Conservation (phyloP, 257 asterid species). For the Ballota nigra region DNA sequence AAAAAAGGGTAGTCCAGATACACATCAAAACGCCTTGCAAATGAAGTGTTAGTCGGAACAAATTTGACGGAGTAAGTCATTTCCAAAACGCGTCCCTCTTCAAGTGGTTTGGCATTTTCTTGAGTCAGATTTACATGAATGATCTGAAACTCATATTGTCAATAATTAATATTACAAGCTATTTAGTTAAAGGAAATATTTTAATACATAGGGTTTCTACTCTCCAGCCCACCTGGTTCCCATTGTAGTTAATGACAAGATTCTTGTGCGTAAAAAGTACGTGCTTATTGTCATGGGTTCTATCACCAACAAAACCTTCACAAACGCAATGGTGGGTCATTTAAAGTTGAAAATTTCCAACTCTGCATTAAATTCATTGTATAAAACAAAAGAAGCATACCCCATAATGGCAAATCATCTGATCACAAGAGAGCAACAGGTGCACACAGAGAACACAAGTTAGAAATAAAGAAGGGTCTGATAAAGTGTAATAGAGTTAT, state of each 20-base stretch:
- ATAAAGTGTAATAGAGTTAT: background rate
- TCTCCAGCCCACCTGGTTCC: conserved; percentile 46
- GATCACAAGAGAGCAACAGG: conserved; percentile 31
- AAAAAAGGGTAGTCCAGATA: conserved; percentile 82
- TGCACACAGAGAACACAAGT: conserved; percentile 29
- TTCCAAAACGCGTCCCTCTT: conserved; percentile 55
- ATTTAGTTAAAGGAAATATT: background rate
- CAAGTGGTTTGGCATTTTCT: conserved; percentile 57
- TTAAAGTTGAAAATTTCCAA: conserved; percentile 11
- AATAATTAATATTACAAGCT: background rate
- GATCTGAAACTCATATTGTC: conserved; percentile 43
- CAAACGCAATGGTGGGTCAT: conserved; percentile 4
- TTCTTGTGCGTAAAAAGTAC: conserved; percentile 64
- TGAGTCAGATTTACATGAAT: conserved; percentile 72
- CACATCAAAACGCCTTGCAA: conserved; percentile 72
- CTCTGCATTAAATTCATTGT: conserved; percentile 6
- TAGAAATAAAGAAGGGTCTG: conserved; percentile 21
- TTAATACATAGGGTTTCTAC: background rate
- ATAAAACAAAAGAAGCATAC: conserved; percentile 34
- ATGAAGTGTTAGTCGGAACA: conserved; percentile 56
- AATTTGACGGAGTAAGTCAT: conserved; percentile 84
- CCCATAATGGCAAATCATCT: conserved; percentile 87
- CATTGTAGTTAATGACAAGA: conserved; percentile 61
- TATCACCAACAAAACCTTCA: conserved; percentile 72
- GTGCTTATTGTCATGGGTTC: conserved; percentile 50